A percentile compares a stretch with the other conserved stretches of the same genome.
Conservation (phyloP, 116 monocot genomes). For the Phalaenopsis hybrid region DNA sequence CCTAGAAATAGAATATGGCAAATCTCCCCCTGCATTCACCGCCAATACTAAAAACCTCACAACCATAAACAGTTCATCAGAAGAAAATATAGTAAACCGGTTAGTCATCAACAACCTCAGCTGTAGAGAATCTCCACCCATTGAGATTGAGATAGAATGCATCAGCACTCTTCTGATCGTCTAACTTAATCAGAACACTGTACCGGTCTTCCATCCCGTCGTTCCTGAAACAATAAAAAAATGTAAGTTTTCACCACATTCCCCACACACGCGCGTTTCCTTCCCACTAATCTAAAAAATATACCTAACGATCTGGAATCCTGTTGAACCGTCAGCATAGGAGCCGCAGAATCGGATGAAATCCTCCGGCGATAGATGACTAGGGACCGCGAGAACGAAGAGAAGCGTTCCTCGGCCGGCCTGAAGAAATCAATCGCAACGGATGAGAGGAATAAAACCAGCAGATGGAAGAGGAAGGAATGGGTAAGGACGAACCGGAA, state of each 20-base stretch:
- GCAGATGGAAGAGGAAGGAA: not conserved
- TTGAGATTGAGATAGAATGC: conserved; percentile 70
- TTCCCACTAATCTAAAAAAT: not conserved
- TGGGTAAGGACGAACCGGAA: conserved; percentile 24
- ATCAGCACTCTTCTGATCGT: conserved; percentile 79
- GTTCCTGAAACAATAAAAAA: conserved; percentile 38
- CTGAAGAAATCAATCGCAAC: conserved; percentile 12
- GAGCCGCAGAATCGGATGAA: conserved; percentile 64
- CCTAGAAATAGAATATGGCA: conserved; percentile 78
- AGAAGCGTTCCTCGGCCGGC: conserved; percentile 47
- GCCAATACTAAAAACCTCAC: not conserved
- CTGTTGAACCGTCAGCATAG: conserved; percentile 32
- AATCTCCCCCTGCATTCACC: conserved; percentile 58
- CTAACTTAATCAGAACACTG: conserved; percentile 63
- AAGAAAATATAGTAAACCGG: not conserved
- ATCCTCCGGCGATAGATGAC: conserved; percentile 55
- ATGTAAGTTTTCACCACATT: not conserved
- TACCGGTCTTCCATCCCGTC: conserved; percentile 85
- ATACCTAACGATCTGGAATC: conserved; percentile 63
- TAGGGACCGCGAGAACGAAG: conserved; percentile 65
- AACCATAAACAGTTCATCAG: not conserved
- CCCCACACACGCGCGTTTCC: not conserved
- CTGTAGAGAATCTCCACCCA: conserved; percentile 67
- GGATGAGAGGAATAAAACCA: conserved; percentile 1
- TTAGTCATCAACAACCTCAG: conserved; percentile 36